Evolutionary conservation across 805 yeast genomes (phyloP).

Genomic region (Lachancea kluyveri): DNA sequence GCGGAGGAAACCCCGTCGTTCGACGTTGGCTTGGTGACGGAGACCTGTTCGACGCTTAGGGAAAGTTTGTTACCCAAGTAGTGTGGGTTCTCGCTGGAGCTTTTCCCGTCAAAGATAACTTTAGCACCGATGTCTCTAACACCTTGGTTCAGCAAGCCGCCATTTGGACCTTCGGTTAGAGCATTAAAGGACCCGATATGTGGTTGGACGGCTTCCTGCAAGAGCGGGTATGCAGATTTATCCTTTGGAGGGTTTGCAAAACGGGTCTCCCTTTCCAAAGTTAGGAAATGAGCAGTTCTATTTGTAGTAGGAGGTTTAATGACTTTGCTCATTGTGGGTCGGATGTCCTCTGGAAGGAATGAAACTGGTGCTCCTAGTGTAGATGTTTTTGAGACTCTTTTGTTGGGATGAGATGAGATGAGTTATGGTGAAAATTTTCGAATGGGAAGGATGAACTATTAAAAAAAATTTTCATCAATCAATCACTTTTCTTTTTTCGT

Average conservation of each 20-base stretch:
- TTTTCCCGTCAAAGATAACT: conserved; percentile 70
- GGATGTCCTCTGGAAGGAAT: too few relatives aligned
- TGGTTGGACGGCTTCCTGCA: conserved; percentile 87
- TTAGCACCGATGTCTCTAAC: conserved; percentile 85
- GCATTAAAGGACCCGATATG: conserved; percentile 97
- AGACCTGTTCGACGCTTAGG: conserved; percentile 84
- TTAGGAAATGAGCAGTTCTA: conserved; percentile 45
- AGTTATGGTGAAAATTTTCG: too few relatives aligned
- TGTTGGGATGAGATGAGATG: too few relatives aligned
- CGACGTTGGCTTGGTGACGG: conserved; percentile 70
- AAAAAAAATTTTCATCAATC: too few relatives aligned
- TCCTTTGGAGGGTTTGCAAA: conserved; percentile 88
- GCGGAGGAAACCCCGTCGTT: conserved; percentile 56
- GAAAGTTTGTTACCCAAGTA: conserved; percentile 80
- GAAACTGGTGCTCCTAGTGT: too few relatives aligned
- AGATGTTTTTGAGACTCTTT: too few relatives aligned
- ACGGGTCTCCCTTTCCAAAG: conserved; percentile 81
- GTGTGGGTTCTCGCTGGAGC: conserved; percentile 31
- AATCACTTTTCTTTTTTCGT: too few relatives aligned
- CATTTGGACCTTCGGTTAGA: conserved; percentile 78
- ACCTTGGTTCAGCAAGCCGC: conserved; percentile 79
- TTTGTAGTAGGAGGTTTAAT: conserved; percentile 23
- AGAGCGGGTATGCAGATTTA: conserved; percentile 71
- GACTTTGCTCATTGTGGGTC: conserved; percentile 24
- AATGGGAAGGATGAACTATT: too few relatives aligned